A percentile compares a stretch with the other conserved stretches of the same genome.
phyloP scores from a whole-genome alignment of 148 eudicot species.

The Camellia sinensis region DNA sequence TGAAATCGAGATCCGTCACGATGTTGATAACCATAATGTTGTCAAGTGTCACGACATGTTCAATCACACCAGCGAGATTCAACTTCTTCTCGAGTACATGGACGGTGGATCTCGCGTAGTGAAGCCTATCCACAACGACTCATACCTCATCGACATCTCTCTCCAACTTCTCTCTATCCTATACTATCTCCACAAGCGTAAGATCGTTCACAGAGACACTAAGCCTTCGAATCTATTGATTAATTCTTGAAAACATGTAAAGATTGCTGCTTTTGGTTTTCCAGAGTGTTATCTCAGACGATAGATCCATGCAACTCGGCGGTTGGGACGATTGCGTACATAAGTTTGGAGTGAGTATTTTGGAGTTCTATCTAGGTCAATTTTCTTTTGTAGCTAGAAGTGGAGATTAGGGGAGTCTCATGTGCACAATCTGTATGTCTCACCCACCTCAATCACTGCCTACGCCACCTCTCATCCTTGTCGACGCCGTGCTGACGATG shows the following conservation, averaged over 20 bases:
- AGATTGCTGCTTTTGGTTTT: slow-evolving; percentile 35
- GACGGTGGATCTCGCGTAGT: slow-evolving; percentile 31
- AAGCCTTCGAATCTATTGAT: slow-evolving; percentile 34
- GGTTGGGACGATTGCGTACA: slow-evolving; percentile 35
- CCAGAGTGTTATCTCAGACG: slow-evolving; percentile 20
- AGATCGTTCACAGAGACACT: slow-evolving; percentile 34
- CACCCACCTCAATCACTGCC: slow-evolving; percentile 27
- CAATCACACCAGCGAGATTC: slow-evolving; percentile 27
- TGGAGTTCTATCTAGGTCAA: slow-evolving; percentile 31
- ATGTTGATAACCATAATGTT: slow-evolving; percentile 27
- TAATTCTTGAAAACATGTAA: slow-evolving; percentile 22
- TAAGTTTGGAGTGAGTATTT: slow-evolving; percentile 38
- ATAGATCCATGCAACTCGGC: slow-evolving; percentile 31
- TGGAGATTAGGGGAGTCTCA: slow-evolving; percentile 35
- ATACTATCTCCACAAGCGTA: slow-evolving; percentile 24
- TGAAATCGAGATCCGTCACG: slow-evolving; percentile 30
- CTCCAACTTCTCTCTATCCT: slow-evolving; percentile 28
- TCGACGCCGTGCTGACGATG: too few relatives aligned
- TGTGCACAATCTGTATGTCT: slow-evolving; percentile 34
- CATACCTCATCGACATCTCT: slow-evolving; percentile 21
- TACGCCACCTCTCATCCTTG: too few relatives aligned
- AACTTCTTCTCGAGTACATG: slow-evolving; percentile 35
- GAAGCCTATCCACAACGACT: slow-evolving; percentile 15
- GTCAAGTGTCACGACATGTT: slow-evolving; percentile 33
- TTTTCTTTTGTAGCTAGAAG: slow-evolving; percentile 27